A percentile compares a stretch with the other conserved stretches of the same genome.
Conservation (phyloP, 148 eudicot species). For the Heliosperma pusillum region DNA sequence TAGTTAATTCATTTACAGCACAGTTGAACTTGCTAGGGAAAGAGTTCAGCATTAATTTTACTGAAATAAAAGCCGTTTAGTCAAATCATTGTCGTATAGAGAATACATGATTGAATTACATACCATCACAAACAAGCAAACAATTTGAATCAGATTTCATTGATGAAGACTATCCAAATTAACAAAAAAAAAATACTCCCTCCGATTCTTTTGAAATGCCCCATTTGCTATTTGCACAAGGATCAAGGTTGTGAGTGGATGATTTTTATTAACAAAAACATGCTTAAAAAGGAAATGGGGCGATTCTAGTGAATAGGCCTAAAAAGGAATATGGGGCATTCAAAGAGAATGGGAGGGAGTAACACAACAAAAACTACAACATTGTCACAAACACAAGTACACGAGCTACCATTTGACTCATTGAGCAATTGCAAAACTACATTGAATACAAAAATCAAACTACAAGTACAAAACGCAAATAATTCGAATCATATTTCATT, state of each 20-base stretch:
- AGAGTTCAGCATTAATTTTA: not conserved
- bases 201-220: no score
- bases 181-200: no score
- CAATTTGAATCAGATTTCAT: not conserved
- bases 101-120: not conserved
- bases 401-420: not conserved
- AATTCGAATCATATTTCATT: not conserved
- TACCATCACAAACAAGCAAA: not conserved
- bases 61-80: not conserved
- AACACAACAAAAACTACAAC: conserved; percentile 13
- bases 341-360: no score
- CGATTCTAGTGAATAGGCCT: no score
- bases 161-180: not conserved
- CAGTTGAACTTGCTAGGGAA: not conserved
- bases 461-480: no score
- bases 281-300: no score
- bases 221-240: no score
- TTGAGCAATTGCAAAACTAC: conserved; percentile 10
- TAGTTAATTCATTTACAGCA: not conserved
- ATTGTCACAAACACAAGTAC: conserved; percentile 13
- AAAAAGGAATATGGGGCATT: no score
- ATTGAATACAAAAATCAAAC: not conserved
- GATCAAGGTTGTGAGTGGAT: no score
- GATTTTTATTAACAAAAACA: no score
- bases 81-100: not conserved